Evolutionary conservation across 2,329 filamentous ascomycete genomes (phyloP).

Genomic region (Epichloe sylvatica): DNA sequence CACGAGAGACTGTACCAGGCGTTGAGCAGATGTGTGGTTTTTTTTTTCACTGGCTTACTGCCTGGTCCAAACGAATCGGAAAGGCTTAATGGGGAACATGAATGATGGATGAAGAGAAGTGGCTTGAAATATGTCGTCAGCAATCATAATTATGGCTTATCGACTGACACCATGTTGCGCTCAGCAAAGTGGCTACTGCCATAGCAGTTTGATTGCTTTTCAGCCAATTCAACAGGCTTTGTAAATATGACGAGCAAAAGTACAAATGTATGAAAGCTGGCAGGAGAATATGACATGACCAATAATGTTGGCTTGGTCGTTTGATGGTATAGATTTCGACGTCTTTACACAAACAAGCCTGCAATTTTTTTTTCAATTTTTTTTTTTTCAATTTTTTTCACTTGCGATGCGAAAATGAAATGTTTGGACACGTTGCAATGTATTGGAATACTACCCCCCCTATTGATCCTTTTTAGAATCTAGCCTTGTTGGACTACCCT

Average conservation of each 20-base stretch:
- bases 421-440: background rate
- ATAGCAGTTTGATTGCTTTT: background rate
- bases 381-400: background rate
- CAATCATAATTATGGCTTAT: conserved; percentile 10
- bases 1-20: conserved; percentile 15
- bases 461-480: conserved; percentile 38
- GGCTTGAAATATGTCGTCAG: background rate
- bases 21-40: conserved; percentile 8
- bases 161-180: conserved; percentile 10
- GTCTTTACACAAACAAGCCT: background rate
- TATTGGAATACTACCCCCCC: background rate
- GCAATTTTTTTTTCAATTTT: background rate
- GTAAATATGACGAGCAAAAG: conserved; percentile 8
- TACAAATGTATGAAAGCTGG: conserved; percentile 1
- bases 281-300: background rate
- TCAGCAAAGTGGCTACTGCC: conserved; percentile 7
- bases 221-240: conserved; percentile 2
- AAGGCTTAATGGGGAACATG: conserved; percentile 5
- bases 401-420: background rate
- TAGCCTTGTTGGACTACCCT: conserved; percentile 27
- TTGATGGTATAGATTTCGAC: background rate
- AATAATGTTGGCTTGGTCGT: background rate
- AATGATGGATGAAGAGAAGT: background rate
- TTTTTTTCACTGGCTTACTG: background rate
- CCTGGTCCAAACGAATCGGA: background rate